phyloP scores from a whole-genome alignment of 2,329 filamentous ascomycete genomes.

The Endoconidiophora laricicola region DNA sequence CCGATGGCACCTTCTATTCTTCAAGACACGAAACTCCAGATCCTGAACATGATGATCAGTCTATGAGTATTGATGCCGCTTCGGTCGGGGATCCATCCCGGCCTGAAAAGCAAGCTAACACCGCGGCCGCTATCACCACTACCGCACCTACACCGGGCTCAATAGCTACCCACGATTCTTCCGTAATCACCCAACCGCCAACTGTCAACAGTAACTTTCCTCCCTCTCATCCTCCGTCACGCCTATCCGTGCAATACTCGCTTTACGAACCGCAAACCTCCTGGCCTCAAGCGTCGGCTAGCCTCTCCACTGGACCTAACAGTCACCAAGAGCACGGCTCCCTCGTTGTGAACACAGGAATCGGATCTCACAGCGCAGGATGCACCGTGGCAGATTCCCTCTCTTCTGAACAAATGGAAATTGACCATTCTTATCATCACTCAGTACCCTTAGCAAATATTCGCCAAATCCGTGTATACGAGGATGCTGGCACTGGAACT shows the following conservation, averaged over 20 bases:
- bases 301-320: conserved; percentile 3
- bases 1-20: conserved; percentile 84
- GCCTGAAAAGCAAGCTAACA: neutral
- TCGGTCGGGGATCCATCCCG: conserved; percentile 10
- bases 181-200: conserved; percentile 2
- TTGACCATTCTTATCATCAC: conserved; percentile 10
- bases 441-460: conserved; percentile 1
- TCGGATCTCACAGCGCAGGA: conserved; percentile 1
- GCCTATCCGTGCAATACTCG: conserved; percentile 4
- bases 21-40: conserved; percentile 72
- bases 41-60: conserved; percentile 20
- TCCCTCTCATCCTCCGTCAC: conserved; percentile 4
- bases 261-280: conserved; percentile 4
- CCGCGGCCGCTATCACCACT: neutral
- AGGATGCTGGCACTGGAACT: conserved; percentile 20
- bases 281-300: neutral
- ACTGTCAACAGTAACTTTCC: conserved; percentile 11
- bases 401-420: conserved; percentile 5
- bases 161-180: conserved; percentile 5
- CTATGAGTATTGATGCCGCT: conserved; percentile 11
- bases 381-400: neutral
- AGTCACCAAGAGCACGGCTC: neutral
- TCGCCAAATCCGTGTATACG: conserved; percentile 6
- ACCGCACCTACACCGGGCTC: conserved; percentile 2
- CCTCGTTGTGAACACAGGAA: neutral